Evolutionary conservation across 352 stramenopile genomes (phyloP).

Genomic region (Globisporangium polare): DNA sequence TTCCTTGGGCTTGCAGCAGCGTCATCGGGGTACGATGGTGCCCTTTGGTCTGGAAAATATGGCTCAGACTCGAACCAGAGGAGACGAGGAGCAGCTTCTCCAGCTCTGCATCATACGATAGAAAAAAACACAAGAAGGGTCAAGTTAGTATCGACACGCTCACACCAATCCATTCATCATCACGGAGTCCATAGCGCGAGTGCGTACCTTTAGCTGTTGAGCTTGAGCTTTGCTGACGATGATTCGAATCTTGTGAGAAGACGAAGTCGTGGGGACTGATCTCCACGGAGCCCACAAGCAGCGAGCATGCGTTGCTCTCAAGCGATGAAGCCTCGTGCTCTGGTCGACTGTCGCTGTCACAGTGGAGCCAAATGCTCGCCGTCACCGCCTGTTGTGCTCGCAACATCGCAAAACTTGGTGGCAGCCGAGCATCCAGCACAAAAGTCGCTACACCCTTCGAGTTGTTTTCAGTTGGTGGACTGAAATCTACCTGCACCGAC

Average conservation of each 20-base stretch:
- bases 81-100: conserved; percentile 42
- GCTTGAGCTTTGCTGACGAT: not conserved
- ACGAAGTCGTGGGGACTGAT: conserved; percentile 5
- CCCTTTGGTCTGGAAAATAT: conserved; percentile 14
- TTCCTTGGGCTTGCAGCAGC: not conserved
- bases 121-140: not conserved
- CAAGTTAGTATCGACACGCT: not conserved
- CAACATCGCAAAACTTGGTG: conserved; percentile 7
- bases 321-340: not conserved
- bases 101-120: conserved; percentile 1
- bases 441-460: conserved; percentile 5
- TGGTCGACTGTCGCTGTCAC: not conserved
- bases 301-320: not conserved
- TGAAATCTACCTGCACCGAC: conserved; percentile 1
- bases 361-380: conserved; percentile 20
- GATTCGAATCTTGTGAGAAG: not conserved
- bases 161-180: not conserved
- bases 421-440: not conserved
- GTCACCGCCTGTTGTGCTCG: not conserved
- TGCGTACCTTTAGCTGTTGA: conserved; percentile 1
- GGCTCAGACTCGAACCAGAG: conserved; percentile 29
- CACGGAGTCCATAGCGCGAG: not conserved
- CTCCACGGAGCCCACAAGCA: not conserved
- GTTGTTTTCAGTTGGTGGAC: not conserved
- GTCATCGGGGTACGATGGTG: not conserved